A percentile compares a stretch with the other conserved stretches of the same genome.
These are phyloP conservation scores for Metschnikowia reukaufii DNA, from an alignment of 805 yeast species.

Conservation along the genomic window DNA sequence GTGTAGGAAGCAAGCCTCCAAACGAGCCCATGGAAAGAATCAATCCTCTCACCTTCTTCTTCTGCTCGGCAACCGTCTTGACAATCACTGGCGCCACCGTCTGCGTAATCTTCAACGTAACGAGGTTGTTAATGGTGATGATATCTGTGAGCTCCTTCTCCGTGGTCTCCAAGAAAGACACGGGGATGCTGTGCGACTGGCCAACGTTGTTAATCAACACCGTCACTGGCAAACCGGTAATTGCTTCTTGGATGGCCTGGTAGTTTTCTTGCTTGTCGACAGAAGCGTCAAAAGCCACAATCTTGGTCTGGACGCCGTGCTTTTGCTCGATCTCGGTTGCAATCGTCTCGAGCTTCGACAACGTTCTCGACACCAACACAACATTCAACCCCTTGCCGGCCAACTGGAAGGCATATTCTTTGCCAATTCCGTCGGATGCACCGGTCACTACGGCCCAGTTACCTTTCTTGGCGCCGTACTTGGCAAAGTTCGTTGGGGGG, in stretches of 20 bases:
- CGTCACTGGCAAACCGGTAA: constrained; percentile 59
- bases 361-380: constrained; percentile 81
- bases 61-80: constrained; percentile 45
- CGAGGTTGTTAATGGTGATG: constrained; percentile 79
- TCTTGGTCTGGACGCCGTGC: constrained; percentile 59
- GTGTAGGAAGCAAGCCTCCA: constrained; percentile 92
- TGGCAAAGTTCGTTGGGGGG: constrained; percentile 57
- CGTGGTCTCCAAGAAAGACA: constrained; percentile 81
- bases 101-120: constrained; percentile 82
- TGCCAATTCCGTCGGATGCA: constrained; percentile 96
- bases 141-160: constrained; percentile 74
- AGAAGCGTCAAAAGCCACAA: constrained; percentile 78
- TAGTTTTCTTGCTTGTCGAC: constrained; percentile 61
- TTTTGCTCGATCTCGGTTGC: constrained; percentile 61
- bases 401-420: constrained; percentile 83
- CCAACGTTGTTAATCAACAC: constrained; percentile 92
- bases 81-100: constrained; percentile 71
- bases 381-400: constrained; percentile 84
- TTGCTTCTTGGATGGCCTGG: constrained; percentile 45
- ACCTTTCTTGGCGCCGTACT: constrained; percentile 73
- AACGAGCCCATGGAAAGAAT: constrained; percentile 95
- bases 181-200: constrained; percentile 91
- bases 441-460: constrained; percentile 97
- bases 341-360: constrained; percentile 66
- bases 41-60: constrained; percentile 59